Evolutionary conservation across 768 basidiomycete species (phyloP).

Genomic region (Auriscalpium vulgare): DNA sequence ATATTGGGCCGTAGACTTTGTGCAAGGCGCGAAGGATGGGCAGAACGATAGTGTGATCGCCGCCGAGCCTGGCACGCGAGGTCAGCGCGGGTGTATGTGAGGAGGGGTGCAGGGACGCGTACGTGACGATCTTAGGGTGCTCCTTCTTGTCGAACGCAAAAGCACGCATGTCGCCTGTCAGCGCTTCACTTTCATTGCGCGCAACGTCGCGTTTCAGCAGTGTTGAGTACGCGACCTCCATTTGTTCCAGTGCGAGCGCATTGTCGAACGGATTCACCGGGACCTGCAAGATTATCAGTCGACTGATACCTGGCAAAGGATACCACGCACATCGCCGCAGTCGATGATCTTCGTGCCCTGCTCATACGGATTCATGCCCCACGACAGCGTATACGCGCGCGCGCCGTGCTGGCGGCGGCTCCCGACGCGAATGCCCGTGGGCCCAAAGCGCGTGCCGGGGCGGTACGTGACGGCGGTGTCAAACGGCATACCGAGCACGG

Average conservation of each 20-base stretch:
- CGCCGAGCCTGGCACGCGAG: constrained; percentile 39
- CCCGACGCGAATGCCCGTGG: constrained; percentile 76
- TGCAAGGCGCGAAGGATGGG: constrained; percentile 77
- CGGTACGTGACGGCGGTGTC: constrained; percentile 52
- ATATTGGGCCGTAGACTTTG: constrained; percentile 74
- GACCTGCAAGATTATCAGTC: too few species aligned
- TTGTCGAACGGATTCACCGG: constrained; percentile 80
- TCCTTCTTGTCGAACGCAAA: constrained; percentile 50
- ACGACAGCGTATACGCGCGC: constrained; percentile 63
- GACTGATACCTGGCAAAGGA: too few species aligned
- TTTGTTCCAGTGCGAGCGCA: constrained; percentile 74
- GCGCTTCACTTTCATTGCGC: constrained; percentile 5
- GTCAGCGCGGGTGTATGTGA: background rate
- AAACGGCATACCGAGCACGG: constrained; percentile 74
- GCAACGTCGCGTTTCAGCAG: constrained; percentile 52
- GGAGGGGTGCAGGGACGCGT: background rate
- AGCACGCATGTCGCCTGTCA: constrained; percentile 12
- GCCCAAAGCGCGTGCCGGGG: constrained; percentile 79
- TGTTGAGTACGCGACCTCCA: constrained; percentile 78
- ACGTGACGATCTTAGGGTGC: constrained; percentile 72
- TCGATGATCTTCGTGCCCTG: constrained; percentile 57
- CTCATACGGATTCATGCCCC: constrained; percentile 60
- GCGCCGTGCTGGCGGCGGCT: constrained; percentile 56
- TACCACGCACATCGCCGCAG: constrained; percentile 62
- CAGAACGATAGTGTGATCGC: constrained; percentile 84